These are phyloP conservation scores for Funneliformis mosseae DNA, from an alignment of 192 early-diverging fungal genomes.

Conservation along the genomic window DNA sequence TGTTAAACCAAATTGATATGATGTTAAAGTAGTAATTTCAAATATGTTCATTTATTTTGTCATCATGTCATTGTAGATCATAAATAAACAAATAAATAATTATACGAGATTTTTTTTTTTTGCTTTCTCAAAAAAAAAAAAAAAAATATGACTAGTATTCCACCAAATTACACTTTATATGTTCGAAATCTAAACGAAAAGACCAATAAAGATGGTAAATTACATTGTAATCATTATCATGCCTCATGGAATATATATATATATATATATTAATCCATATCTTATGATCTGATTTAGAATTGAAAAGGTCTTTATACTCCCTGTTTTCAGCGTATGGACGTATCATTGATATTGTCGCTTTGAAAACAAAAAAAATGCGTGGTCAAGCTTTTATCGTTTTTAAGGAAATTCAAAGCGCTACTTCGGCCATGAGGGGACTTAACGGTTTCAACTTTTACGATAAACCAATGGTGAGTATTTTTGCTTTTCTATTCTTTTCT, in stretches of 20 bases:
- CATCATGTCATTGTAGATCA: not conserved
- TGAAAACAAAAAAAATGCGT: slow-evolving; percentile 79
- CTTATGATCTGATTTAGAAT: slow-evolving; percentile 47
- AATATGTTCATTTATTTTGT: no score
- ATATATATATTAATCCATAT: not conserved
- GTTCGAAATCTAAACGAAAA: slow-evolving; percentile 73
- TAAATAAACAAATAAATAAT: not conserved
- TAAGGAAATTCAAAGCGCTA: slow-evolving; percentile 79
- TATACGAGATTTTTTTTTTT: not conserved
- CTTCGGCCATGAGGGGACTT: slow-evolving; percentile 81
- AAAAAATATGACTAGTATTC: slow-evolving; percentile 18
- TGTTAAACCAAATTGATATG: no score
- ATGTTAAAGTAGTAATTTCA: no score
- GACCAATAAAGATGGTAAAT: slow-evolving; percentile 71
- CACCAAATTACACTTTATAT: slow-evolving; percentile 87
- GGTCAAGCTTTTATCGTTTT: slow-evolving; percentile 97
- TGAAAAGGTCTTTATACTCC: slow-evolving; percentile 71
- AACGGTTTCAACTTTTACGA: slow-evolving; percentile 89
- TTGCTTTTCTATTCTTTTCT: no score
- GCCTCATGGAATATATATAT: not conserved
- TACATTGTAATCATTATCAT: slow-evolving; percentile 17
- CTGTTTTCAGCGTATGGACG: slow-evolving; percentile 87
- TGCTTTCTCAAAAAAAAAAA: not conserved
- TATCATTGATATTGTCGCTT: slow-evolving; percentile 85
- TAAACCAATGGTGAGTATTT: slow-evolving; percentile 68